phyloP scores from a whole-genome alignment of 495 filamentous ascomycete genomes.

The Peziza echinospora region DNA sequence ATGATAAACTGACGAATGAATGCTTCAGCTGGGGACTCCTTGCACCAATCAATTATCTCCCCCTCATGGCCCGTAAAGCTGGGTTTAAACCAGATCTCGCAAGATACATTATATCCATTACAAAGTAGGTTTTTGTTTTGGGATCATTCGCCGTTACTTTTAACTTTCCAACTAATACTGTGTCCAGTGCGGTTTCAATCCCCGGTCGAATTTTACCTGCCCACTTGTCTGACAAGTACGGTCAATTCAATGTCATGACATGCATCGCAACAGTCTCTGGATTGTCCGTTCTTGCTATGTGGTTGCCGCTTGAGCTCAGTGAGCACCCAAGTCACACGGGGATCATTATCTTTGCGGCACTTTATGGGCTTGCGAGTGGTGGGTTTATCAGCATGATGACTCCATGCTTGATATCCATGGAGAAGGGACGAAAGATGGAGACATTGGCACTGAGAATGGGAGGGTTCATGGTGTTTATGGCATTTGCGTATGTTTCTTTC shows the following conservation, averaged over 20 bases:
- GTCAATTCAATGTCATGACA: constrained; percentile 4
- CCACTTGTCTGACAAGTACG: neutral
- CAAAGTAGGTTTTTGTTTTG: constrained; percentile 4
- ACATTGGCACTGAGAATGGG: constrained; percentile 1
- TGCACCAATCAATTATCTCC: constrained; percentile 3
- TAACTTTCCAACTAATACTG: neutral
- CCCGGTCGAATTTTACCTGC: constrained; percentile 4
- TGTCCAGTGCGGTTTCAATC: neutral
- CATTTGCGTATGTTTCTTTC: neutral
- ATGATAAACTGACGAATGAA: too few species aligned
- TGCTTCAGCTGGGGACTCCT: constrained; percentile 5
- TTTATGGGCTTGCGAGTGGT: constrained; percentile 5
- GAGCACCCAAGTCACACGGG: neutral
- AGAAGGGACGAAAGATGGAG: neutral
- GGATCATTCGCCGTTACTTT: too few species aligned
- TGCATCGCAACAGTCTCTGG: constrained; percentile 1
- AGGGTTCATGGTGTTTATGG: constrained; percentile 1
- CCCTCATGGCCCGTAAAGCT: constrained; percentile 1
- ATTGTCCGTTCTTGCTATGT: constrained; percentile 1
- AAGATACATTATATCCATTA: neutral
- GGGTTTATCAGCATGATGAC: constrained; percentile 3
- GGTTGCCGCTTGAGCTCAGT: constrained; percentile 5
- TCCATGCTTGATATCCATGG: neutral
- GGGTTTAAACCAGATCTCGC: constrained; percentile 1
- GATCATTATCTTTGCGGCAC: constrained; percentile 1